These are phyloP conservation scores for Pythium biforme DNA, from an alignment of 352 stramenopile species.

Conservation along the genomic window DNA sequence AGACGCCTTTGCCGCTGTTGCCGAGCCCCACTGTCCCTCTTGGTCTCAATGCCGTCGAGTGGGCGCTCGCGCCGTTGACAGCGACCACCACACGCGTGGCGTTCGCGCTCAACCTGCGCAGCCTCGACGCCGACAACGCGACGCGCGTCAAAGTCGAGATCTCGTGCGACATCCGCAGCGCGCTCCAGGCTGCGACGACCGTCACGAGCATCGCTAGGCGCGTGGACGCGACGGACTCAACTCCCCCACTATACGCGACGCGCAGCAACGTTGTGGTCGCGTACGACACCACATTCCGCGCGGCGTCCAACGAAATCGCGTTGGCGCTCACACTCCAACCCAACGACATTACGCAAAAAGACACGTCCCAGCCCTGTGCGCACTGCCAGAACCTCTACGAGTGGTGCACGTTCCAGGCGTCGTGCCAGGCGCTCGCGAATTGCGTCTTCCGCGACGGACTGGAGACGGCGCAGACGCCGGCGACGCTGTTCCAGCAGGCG, in stretches of 20 bases:
- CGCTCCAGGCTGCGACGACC: constrained; percentile 40
- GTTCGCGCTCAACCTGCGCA: constrained; percentile 48
- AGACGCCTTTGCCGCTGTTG: constrained; percentile 19
- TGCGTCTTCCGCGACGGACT: constrained; percentile 42
- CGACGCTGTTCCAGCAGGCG: constrained; percentile 21
- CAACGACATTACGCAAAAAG: constrained; percentile 37
- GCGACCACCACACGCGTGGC: constrained; percentile 28
- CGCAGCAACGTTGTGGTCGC: constrained; percentile 48
- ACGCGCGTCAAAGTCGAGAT: constrained; percentile 55
- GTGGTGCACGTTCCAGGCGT: constrained; percentile 38
- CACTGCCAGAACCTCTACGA: constrained; percentile 56
- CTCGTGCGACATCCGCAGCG: constrained; percentile 37
- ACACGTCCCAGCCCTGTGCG: constrained; percentile 43
- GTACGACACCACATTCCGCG: constrained; percentile 37
- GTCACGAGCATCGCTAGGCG: constrained; percentile 58
- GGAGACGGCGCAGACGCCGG: constrained; percentile 22
- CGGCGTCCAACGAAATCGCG: constrained; percentile 33
- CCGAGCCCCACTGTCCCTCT: constrained; percentile 29
- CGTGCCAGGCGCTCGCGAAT: constrained; percentile 34
- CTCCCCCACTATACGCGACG: constrained; percentile 28
- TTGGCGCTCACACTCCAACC: constrained; percentile 41
- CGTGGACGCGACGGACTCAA: neutral
- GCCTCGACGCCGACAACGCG: constrained; percentile 36
- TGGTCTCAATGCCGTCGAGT: constrained; percentile 28
- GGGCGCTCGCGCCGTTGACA: constrained; percentile 32